Conservation (phyloP, 352 stramenopile genomes). For the Globisporangium canariense region DNA sequence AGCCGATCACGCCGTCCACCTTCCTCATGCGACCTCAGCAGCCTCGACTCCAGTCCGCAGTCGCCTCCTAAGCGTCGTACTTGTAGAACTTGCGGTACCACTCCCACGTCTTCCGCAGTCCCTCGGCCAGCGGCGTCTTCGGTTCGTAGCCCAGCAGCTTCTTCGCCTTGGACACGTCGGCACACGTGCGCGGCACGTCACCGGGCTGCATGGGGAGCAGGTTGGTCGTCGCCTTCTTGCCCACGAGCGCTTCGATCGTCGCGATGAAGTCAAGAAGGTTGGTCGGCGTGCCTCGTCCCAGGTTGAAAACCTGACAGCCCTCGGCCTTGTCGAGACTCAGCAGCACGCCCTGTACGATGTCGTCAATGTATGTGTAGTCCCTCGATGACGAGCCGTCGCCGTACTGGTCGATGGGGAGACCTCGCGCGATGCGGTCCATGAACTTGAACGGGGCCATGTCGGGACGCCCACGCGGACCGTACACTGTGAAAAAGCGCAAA, state of each 20-base stretch:
- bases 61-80: background rate
- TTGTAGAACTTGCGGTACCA: slow-evolving; percentile 89
- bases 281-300: slow-evolving; percentile 92
- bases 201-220: slow-evolving; percentile 93
- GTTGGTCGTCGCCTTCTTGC: slow-evolving; percentile 93
- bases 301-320: slow-evolving; percentile 96
- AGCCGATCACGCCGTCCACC: background rate
- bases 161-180: slow-evolving; percentile 95
- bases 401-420: slow-evolving; percentile 95
- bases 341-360: slow-evolving; percentile 96
- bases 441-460: slow-evolving; percentile 48
- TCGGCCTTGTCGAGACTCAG: slow-evolving; percentile 60
- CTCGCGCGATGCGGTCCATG: slow-evolving; percentile 30
- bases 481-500: slow-evolving; percentile 99
- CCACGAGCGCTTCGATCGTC: slow-evolving; percentile 93
- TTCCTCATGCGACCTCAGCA: background rate
- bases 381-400: slow-evolving; percentile 92
- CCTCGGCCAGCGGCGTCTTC: slow-evolving; percentile 90
- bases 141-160: slow-evolving; percentile 94
- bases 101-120: slow-evolving; percentile 90
- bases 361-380: slow-evolving; percentile 98
- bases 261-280: slow-evolving; percentile 94
- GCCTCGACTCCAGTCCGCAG: too few relatives aligned
- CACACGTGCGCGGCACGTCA: slow-evolving; percentile 95
- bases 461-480: slow-evolving; percentile 92